Conservation (phyloP, 2,329 filamentous ascomycete genomes). For the Sphaerostilbella broomeana region DNA sequence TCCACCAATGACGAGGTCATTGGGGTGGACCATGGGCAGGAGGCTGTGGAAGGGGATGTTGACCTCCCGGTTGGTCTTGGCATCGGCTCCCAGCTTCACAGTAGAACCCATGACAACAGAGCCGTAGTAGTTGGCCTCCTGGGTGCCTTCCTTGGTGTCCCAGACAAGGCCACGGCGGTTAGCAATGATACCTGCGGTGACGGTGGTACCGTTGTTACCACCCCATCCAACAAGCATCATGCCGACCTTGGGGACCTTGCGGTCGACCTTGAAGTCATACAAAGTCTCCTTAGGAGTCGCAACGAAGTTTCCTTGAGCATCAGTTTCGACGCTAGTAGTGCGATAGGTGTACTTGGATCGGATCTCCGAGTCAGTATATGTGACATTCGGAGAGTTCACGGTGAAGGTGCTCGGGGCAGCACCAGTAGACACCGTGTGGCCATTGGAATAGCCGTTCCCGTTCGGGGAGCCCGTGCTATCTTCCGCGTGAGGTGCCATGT, state of each 20-base stretch:
- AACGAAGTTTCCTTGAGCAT: conserved; percentile 67
- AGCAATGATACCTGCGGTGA: conserved; percentile 94
- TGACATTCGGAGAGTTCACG: conserved; percentile 87
- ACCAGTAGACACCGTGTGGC: conserved; percentile 38
- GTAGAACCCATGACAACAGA: conserved; percentile 97
- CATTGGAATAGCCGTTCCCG: conserved; percentile 49
- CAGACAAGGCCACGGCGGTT: conserved; percentile 81
- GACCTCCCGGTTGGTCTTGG: conserved; percentile 77
- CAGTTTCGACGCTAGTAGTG: conserved; percentile 74
- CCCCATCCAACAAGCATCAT: conserved; percentile 98
- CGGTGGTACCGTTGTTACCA: conserved; percentile 96
- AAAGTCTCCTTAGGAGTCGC: conserved; percentile 81
- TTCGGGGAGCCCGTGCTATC: conserved; percentile 49
- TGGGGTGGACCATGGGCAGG: conserved; percentile 93
- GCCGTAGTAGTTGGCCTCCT: conserved; percentile 92
- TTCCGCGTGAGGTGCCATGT: conserved; percentile 91
- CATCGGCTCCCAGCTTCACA: conserved; percentile 88
- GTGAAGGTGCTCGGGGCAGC: conserved; percentile 63
- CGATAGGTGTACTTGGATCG: conserved; percentile 93
- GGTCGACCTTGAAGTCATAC: conserved; percentile 97
- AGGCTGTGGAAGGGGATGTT: conserved; percentile 95
- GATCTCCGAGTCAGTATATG: conserved; percentile 83
- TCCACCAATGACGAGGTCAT: conserved; percentile 88
- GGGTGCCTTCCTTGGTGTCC: conserved; percentile 88
- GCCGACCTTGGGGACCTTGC: conserved; percentile 85